Evolutionary conservation across 202 grass and related monocot species (phyloP).

Genomic region (Dendrocalamus latiflorus): DNA sequence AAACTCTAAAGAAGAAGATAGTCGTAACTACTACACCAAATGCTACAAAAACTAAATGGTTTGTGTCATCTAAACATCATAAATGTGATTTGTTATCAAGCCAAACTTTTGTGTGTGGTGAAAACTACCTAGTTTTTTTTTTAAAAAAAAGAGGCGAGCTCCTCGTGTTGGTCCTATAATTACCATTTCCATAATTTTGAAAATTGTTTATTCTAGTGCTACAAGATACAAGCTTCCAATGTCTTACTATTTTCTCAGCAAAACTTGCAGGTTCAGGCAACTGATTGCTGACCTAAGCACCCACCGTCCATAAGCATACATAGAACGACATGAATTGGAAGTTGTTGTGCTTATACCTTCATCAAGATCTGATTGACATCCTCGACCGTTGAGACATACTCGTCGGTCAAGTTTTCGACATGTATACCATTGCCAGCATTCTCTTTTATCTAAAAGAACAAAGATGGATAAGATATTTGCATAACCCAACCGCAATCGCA

Average conservation of each 20-base stretch:
- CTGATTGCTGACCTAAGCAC: background rate
- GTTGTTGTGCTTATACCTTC: slow-evolving; percentile 52
- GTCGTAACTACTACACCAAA: background rate
- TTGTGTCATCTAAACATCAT: background rate
- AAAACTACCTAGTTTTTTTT: background rate
- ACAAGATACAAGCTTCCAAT: background rate
- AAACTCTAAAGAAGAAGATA: background rate
- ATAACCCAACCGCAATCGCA: slow-evolving; percentile 2
- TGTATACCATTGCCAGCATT: slow-evolving; percentile 61
- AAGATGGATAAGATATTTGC: slow-evolving; percentile 16
- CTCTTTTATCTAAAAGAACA: slow-evolving; percentile 61
- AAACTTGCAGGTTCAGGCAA: background rate
- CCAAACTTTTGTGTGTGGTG: background rate
- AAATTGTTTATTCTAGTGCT: background rate
- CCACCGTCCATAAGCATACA: slow-evolving; percentile 7
- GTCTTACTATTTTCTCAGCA: background rate
- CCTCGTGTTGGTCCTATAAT: background rate
- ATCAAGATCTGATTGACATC: slow-evolving; percentile 87
- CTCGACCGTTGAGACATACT: slow-evolving; percentile 72
- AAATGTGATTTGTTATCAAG: background rate
- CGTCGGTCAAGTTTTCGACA: slow-evolving; percentile 87
- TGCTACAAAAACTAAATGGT: background rate
- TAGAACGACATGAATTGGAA: background rate
- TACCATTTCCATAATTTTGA: background rate
- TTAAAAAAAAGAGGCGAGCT: background rate